phyloP scores from a whole-genome alignment of 257 asterid genomes.

The Lithospermum erythrorhizon region DNA sequence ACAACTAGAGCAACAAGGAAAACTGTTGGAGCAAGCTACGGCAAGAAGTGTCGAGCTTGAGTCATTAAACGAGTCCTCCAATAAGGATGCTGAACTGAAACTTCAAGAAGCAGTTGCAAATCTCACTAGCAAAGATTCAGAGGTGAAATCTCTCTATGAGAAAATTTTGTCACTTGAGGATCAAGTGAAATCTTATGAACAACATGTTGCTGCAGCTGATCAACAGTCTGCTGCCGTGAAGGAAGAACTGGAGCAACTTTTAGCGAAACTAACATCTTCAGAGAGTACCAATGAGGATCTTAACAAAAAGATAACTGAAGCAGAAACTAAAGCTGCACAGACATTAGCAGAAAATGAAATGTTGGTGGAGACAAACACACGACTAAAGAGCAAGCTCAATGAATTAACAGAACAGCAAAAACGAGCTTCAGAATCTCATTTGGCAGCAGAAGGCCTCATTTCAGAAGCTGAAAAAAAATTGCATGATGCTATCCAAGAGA shows the following conservation, averaged over 20 bases:
- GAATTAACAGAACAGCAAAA: slow-evolving; percentile 61
- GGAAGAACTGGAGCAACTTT: slow-evolving; percentile 49
- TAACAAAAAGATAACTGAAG: slow-evolving; percentile 40
- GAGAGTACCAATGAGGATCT: slow-evolving; percentile 46
- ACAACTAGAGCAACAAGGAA: slow-evolving; percentile 48
- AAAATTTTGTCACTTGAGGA: slow-evolving; percentile 50
- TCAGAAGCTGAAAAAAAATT: slow-evolving; percentile 49
- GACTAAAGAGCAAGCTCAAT: slow-evolving; percentile 35
- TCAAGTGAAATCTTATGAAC: slow-evolving; percentile 45
- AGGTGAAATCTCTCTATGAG: slow-evolving; percentile 48
- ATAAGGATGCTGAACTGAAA: slow-evolving; percentile 49
- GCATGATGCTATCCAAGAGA: slow-evolving; percentile 52
- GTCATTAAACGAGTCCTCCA: slow-evolving; percentile 41
- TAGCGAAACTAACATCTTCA: slow-evolving; percentile 43
- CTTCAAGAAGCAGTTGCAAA: slow-evolving; percentile 55
- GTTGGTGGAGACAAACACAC: slow-evolving; percentile 41
- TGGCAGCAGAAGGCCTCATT: slow-evolving; percentile 48
- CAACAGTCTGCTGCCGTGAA: slow-evolving; percentile 32
- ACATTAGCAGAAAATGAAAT: slow-evolving; percentile 46
- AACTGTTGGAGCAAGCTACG: slow-evolving; percentile 44
- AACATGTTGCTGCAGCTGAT: slow-evolving; percentile 53
- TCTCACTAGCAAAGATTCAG: slow-evolving; percentile 53
- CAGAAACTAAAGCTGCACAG: slow-evolving; percentile 44
- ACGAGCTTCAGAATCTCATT: slow-evolving; percentile 48
- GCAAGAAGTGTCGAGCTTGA: slow-evolving; percentile 48